Evolutionary conservation across 441 rosid genomes (phyloP), one percentile per base, ranked within the genome.

Genomic region (Populus hybrid): DNA sequence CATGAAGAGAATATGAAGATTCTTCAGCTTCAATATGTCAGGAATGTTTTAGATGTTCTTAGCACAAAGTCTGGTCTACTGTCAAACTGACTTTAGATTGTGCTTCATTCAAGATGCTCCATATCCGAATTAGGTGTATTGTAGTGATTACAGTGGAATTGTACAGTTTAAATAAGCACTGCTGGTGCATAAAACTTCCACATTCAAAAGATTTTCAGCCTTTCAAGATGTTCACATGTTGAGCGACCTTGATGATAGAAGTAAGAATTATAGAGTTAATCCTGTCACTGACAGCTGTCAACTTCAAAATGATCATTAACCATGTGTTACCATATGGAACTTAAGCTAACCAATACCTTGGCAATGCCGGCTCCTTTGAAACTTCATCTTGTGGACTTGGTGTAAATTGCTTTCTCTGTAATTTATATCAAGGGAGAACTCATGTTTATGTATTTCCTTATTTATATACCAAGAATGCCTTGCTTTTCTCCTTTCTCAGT

Each of bases 401-500:
- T 53, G 61, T 16, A 53, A 16, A 4, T 14, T 23, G 26, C 42
- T 53, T 40, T 10, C 28, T 42, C 1, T 40, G 14, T 68, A 50
- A 53, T 57, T 14, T 34, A 21, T 32, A 21, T 23, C 24, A 32
- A 75, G 73, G 59, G 24, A 28, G 57, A 66, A 30, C 32, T 30
- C 32, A 30, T 21, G 63, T 61, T 5, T 12, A 32, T 24, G 42
- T 72, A 23, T 61, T 28, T 76, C 12, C 24, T 46, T 6, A 18
- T 50, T 74, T 69, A 10, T 42, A 0, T 59, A 30, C 32, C 16
- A 9, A 21, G 40, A 38, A n/a, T 16, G 65, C 36, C 10, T 18
- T 7, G n/a, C 26, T 21, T 64, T 30, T 75, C 73, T 18, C 61
- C 50, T 79, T 80, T 23, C 11, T 75, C 80, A 66, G 80, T 84